A percentile compares a stretch with the other conserved stretches of the same genome.
phyloP scores from a whole-genome alignment of 352 stramenopile species.

The Pythium periplocum region DNA sequence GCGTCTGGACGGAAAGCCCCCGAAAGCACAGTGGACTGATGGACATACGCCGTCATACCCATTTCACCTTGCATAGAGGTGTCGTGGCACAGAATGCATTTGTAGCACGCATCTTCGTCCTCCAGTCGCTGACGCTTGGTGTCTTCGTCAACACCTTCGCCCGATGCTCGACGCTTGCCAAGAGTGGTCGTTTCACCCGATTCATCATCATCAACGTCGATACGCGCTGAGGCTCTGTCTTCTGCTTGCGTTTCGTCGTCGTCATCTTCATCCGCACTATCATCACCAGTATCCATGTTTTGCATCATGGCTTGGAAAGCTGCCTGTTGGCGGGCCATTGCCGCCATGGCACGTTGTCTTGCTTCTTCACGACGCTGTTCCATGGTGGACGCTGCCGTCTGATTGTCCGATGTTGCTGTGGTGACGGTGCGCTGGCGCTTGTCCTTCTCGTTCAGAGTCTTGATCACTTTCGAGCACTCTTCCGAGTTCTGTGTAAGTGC shows the following conservation, averaged over 20 bases:
- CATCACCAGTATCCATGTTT: slow-evolving; percentile 23
- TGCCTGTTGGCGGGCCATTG: slow-evolving; percentile 79
- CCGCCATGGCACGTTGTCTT: slow-evolving; percentile 64
- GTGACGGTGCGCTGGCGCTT: neutral
- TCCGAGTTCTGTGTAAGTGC: slow-evolving; percentile 46
- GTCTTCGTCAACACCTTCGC: slow-evolving; percentile 25
- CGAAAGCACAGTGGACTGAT: slow-evolving; percentile 83
- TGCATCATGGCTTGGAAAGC: slow-evolving; percentile 83
- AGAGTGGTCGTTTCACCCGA: slow-evolving; percentile 11
- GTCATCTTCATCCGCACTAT: slow-evolving; percentile 21
- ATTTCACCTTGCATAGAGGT: slow-evolving; percentile 75
- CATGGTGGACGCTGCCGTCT: slow-evolving; percentile 36
- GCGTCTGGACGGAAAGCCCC: slow-evolving; percentile 67
- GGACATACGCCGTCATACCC: slow-evolving; percentile 79
- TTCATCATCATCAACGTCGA: slow-evolving; percentile 6
- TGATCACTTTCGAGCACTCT: slow-evolving; percentile 26
- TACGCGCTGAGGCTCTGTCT: slow-evolving; percentile 2
- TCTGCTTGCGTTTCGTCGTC: slow-evolving; percentile 7
- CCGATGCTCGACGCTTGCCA: slow-evolving; percentile 43
- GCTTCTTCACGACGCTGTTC: slow-evolving; percentile 77
- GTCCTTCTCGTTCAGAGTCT: slow-evolving; percentile 27
- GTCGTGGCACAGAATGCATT: slow-evolving; percentile 86
- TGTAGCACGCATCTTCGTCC: slow-evolving; percentile 33
- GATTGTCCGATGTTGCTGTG: neutral
- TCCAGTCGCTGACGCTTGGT: slow-evolving; percentile 45